phyloP scores from a whole-genome alignment of 108 stramenopile species.

The Skeletonema tropicum region DNA sequence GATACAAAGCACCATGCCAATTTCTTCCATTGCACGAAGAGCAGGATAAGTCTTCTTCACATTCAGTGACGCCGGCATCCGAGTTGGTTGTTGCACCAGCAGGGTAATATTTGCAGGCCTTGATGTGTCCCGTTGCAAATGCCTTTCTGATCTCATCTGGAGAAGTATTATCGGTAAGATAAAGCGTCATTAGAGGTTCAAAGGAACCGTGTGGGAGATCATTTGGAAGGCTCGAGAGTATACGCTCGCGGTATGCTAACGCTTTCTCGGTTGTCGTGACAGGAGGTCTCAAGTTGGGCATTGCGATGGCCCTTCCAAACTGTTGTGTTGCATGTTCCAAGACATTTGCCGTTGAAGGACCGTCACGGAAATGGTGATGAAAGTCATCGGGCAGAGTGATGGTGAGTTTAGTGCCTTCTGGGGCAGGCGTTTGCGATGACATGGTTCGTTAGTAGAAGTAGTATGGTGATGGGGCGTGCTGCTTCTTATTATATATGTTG shows the following conservation, averaged over 20 bases:
- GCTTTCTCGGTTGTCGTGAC: constrained; percentile 91
- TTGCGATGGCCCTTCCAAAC: constrained; percentile 88
- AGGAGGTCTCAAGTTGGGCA: constrained; percentile 99
- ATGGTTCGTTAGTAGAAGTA: background rate
- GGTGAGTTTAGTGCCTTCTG: constrained; percentile 55
- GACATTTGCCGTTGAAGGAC: constrained; percentile 59
- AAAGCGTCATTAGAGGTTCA: constrained; percentile 96
- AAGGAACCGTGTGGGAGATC: constrained; percentile 48
- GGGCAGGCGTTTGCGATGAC: constrained; percentile 8
- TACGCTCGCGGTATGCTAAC: constrained; percentile 87
- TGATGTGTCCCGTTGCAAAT: constrained; percentile 72
- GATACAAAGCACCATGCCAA: constrained; percentile 94
- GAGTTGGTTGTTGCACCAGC: constrained; percentile 99
- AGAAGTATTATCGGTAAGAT: constrained; percentile 95
- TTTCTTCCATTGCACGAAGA: constrained; percentile 87
- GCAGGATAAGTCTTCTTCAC: constrained; percentile 85
- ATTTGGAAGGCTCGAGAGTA: constrained; percentile 60
- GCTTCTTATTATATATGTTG: too few relatives aligned
- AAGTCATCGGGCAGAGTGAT: constrained; percentile 91
- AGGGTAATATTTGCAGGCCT: constrained; percentile 97
- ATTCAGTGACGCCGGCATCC: constrained; percentile 95
- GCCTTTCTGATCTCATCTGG: constrained; percentile 91
- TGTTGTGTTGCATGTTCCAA: constrained; percentile 72
- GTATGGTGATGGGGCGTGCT: too few relatives aligned
- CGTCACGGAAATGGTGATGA: constrained; percentile 97